A percentile compares a stretch with the other conserved stretches of the same genome.
Conservation (phyloP, 371 early-diverging fungal species). For the Rhizomucor pusillus region DNA sequence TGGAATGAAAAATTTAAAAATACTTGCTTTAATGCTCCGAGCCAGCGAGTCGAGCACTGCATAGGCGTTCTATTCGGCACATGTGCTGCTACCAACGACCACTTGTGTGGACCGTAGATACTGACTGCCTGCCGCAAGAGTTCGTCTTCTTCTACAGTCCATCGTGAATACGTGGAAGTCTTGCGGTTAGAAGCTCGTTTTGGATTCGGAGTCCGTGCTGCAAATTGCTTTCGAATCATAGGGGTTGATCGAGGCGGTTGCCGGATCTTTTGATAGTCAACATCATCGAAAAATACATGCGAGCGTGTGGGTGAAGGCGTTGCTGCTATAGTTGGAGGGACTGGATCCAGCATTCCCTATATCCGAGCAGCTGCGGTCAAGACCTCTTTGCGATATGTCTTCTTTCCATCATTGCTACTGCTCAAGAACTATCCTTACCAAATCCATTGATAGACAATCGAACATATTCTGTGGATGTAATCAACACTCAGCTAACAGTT, state of each 20-base stretch:
- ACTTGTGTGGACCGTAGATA: conserved; percentile 55
- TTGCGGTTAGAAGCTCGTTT: conserved; percentile 26
- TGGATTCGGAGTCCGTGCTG: conserved; percentile 29
- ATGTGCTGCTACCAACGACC: conserved; percentile 63
- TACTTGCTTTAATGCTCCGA: conserved; percentile 57
- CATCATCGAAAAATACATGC: conserved; percentile 1
- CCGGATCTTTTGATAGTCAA: conserved; percentile 6
- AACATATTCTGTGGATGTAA: neutral
- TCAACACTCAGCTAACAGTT: neutral
- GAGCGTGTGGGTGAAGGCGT: conserved; percentile 15
- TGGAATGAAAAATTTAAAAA: neutral
- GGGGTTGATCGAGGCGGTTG: conserved; percentile 16
- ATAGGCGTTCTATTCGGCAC: conserved; percentile 65
- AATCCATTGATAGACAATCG: neutral
- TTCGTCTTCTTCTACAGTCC: conserved; percentile 51
- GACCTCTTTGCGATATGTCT: neutral
- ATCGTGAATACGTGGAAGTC: conserved; percentile 46
- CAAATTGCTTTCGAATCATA: conserved; percentile 15
- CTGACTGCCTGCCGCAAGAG: conserved; percentile 41
- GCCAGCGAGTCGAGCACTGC: conserved; percentile 71
- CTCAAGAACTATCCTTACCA: neutral
- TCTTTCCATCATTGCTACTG: too few species aligned
- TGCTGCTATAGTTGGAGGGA: neutral
- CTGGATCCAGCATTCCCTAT: neutral
- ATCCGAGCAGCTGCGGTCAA: neutral